A percentile compares a stretch with the other conserved stretches of the same genome.
phyloP scores from a whole-genome alignment of 164 flowering plant species.

The Cinnamomum chago region DNA sequence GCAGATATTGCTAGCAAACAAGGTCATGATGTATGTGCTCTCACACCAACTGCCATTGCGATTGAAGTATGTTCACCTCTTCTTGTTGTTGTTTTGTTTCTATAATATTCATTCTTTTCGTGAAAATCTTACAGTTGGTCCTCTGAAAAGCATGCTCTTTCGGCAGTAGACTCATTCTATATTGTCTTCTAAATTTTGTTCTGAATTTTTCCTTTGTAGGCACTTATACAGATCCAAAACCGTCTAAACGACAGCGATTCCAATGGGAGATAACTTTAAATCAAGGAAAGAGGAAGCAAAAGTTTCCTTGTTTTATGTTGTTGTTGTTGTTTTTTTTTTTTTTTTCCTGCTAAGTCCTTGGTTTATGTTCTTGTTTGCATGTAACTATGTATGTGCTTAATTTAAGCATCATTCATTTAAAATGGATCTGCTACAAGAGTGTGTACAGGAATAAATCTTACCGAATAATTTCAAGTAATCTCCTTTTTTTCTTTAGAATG shows the following conservation, averaged over 20 bases:
- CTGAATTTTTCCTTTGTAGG: constrained; percentile 31
- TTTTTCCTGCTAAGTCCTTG: not conserved
- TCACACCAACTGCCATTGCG: constrained; percentile 71
- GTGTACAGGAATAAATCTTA: not conserved
- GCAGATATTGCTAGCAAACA: constrained; percentile 71
- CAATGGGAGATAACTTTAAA: not conserved
- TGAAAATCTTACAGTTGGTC: not conserved
- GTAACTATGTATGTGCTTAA: no score
- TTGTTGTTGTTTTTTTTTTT: no score
- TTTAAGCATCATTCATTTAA: not conserved
- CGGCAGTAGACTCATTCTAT: not conserved
- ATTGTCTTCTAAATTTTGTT: not conserved
- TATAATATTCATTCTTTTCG: not conserved
- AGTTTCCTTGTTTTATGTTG: not conserved
- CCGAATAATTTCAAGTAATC: no score
- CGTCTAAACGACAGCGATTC: constrained; percentile 25
- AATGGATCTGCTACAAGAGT: not conserved
- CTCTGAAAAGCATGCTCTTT: no score
- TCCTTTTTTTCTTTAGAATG: no score
- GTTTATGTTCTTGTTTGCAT: no score
- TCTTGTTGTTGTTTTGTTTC: not conserved
- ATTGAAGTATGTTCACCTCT: constrained; percentile 32
- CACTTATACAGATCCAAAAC: constrained; percentile 49
- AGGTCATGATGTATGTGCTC: constrained; percentile 52
- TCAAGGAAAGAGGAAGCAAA: not conserved